These are phyloP conservation scores for Penicillium frequentans DNA, from an alignment of 2,329 filamentous ascomycete genomes.

Conservation along the genomic window DNA sequence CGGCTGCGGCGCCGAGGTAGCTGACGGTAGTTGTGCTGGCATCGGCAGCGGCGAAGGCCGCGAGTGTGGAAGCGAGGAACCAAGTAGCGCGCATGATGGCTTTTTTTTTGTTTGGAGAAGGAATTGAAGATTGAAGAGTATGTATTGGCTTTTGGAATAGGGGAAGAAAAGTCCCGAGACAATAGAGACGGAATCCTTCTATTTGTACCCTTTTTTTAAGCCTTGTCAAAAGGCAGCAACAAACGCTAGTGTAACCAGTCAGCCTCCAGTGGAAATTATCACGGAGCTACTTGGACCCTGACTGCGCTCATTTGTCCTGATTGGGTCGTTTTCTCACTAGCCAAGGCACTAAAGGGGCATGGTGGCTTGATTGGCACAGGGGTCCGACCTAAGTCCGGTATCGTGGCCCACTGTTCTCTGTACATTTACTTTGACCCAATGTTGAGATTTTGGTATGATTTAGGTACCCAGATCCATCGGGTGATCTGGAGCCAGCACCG, in stretches of 20 bases:
- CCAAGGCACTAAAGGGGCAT: neutral
- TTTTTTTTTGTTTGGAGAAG: neutral
- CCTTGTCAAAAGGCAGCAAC: neutral
- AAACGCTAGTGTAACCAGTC: neutral
- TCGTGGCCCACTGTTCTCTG: neutral
- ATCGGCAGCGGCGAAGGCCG: neutral
- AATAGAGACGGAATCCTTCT: neutral
- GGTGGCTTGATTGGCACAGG: neutral
- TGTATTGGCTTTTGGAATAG: neutral
- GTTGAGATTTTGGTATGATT: neutral
- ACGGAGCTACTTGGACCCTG: neutral
- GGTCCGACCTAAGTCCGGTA: neutral
- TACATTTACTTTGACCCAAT: neutral
- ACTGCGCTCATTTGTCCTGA: neutral
- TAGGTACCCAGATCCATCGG: neutral
- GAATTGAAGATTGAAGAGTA: neutral
- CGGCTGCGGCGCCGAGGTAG: neutral
- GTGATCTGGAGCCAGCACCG: neutral
- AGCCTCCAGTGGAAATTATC: neutral
- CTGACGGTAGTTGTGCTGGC: slow-evolving; percentile 6
- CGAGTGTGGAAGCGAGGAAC: slow-evolving; percentile 2
- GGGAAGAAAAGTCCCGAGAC: neutral
- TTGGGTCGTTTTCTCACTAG: neutral
- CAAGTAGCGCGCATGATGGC: slow-evolving; percentile 6
- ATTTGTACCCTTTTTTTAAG: neutral